Evolutionary conservation across 306 rosid genomes (phyloP), one percentile per base, ranked within the genome.

Genomic region (Vigna hirtella): DNA sequence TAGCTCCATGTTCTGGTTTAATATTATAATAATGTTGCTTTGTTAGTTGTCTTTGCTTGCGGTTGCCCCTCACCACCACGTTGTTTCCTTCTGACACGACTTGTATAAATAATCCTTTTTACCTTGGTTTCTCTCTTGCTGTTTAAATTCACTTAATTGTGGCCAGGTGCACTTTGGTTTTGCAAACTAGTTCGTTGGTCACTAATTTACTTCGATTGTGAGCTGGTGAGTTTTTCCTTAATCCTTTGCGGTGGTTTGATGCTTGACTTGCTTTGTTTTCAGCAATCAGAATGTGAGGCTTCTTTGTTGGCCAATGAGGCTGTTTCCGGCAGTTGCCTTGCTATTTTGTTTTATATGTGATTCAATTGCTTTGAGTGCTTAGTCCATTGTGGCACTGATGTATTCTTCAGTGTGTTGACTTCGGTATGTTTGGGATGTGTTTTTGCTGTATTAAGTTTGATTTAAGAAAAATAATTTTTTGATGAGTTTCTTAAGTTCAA

Each of bases 161-260:
- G 83, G 81, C 51, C 92, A 88, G 95, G 83, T 72, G 85, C 87
- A 73, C 83, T 65, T 74, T 88, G 85, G 79, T 84, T 80, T 73
- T 68, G 74, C 77, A 76, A 63, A 55, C 85, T 82, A 53, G 73
- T 77, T 81, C 50, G 40, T 81, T 65, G 82, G 91, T 86, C 85
- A 86, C 77, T 34, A 5, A 4, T 74, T 79, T 74, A 82, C 79
- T 79, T 78, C 49, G 68, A 79, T 74, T 88, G 16, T 56, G 69
- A 77, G 24, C 78, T 80, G 93, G 97, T 94, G 80, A 88, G 96
- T 87, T 58, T 80, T 79, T 78, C 76, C 17, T 40, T 67, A 78
- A 26, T 72, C 69, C 48, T 74, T 8, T 6, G 56, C 8, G 34
- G 56, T 43, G 28, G 38, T 72, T 77, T 70, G 30, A 34, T 70